phyloP scores from a whole-genome alignment of 1,284 basidiomycete species.

The Pisolithus thermaeus region DNA sequence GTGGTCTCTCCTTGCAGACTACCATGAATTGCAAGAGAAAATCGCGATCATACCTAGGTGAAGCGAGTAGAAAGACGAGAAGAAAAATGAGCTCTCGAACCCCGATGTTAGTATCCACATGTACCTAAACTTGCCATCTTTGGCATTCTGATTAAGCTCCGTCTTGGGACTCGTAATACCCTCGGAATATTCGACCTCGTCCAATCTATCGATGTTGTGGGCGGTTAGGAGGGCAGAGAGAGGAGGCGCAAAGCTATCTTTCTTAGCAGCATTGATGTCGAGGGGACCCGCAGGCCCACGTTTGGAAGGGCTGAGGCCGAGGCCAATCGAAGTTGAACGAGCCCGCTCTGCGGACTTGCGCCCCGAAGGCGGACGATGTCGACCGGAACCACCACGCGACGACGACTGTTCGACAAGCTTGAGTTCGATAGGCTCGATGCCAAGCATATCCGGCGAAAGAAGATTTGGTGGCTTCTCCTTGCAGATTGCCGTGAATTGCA shows the following conservation, averaged over 20 bases:
- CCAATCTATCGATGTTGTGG: slow-evolving; percentile 77
- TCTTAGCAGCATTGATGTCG: slow-evolving; percentile 37
- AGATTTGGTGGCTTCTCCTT: slow-evolving; percentile 91
- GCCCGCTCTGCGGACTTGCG: no score
- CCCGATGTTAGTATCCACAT: slow-evolving; percentile 6
- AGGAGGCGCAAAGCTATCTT: slow-evolving; percentile 35
- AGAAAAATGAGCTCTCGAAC: background rate
- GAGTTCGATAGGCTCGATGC: slow-evolving; percentile 78
- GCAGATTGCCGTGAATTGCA: slow-evolving; percentile 96
- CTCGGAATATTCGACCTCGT: slow-evolving; percentile 76
- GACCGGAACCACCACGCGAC: slow-evolving; percentile 54
- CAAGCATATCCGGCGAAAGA: slow-evolving; percentile 87
- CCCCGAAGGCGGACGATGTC: slow-evolving; percentile 29
- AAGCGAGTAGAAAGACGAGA: slow-evolving; percentile 1
- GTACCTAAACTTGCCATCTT: slow-evolving; percentile 87
- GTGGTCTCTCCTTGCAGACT: slow-evolving; percentile 93
- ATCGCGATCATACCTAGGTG: slow-evolving; percentile 85
- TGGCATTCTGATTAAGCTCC: slow-evolving; percentile 82
- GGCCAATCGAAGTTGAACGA: no score
- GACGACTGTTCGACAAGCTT: no score
- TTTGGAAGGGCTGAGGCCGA: no score
- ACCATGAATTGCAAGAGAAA: slow-evolving; percentile 98
- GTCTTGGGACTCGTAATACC: slow-evolving; percentile 79
- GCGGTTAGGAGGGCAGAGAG: slow-evolving; percentile 57
- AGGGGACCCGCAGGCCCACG: no score